Base-by-base conservation (phyloP, 345 rosid genomes). In the Arabis alpina region DNA sequence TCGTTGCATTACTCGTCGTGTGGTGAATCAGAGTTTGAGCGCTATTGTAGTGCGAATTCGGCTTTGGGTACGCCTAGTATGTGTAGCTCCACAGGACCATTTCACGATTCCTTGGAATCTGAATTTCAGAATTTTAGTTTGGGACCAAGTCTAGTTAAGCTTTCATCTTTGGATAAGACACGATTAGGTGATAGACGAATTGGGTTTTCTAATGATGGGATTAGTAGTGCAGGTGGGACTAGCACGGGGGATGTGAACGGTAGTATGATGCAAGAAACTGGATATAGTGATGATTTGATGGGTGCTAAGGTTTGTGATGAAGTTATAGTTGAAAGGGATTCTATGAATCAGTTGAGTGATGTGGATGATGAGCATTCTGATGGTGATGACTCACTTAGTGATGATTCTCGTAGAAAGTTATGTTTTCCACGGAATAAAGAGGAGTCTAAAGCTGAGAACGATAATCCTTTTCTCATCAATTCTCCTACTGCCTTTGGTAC, bases 401-500 rank as follows among this genome's bases (percentile, higher is more conserved):
- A 82, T 68, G 87, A 83, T 60, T 63, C 63, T 40, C 42, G 66
- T 62, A 64, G 53, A 74, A 73, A 37, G 56, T 47, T 60, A 41
- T 80, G 70, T 76, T 55, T 66, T 69, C 71, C 64, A 27, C 74
- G 60, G 73, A 73, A 27, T 57, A 42, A 19, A 54, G 49, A 13
- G 68, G 82, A 74, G 54, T 63, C 30, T 28, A 79, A 64, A 71
- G 36, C 61, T 34, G 71, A 62, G 67, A 77, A 79, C 28, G 80
- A 72, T 71, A 86, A 84, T 79, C 90, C 95, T 2, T 83, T 94
- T 66, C 73, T 78, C 61, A 82, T 94, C 45, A 83, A 79, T 76
- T 86, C 97, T 0, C 82, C 91, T 15, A 87, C 87, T 52, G 97
- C 96, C n/a, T 94, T 85, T 79, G 99, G 97, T 79, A 81, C 81